Conservation (phyloP, 768 basidiomycete genomes). For the Termitomyces sp. region DNA sequence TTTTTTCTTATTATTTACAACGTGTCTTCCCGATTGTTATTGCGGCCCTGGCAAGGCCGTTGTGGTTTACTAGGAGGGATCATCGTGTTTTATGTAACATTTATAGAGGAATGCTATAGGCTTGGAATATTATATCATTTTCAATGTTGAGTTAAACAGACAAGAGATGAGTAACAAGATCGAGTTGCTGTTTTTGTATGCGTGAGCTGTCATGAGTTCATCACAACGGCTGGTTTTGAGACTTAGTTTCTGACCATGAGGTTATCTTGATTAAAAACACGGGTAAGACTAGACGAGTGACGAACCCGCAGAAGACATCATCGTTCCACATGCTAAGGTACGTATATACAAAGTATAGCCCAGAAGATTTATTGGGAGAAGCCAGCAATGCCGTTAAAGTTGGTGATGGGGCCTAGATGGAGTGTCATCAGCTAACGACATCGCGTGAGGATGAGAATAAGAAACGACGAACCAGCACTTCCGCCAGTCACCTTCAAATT, state of each 20-base stretch:
- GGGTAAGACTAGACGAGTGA: neutral
- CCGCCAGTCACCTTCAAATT: constrained; percentile 43
- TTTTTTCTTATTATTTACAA: constrained; percentile 8
- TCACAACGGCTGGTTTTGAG: neutral
- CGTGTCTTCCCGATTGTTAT: constrained; percentile 12
- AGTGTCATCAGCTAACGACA: neutral
- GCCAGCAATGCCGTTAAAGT: constrained; percentile 27
- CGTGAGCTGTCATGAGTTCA: too few relatives aligned
- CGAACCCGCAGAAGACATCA: too few relatives aligned
- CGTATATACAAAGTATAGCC: neutral
- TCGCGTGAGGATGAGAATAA: neutral
- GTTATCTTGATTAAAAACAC: neutral
- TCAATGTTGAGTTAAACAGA: too few relatives aligned
- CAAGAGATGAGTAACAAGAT: too few relatives aligned
- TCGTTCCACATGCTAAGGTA: neutral
- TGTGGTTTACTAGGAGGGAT: constrained; percentile 31
- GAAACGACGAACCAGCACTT: constrained; percentile 22
- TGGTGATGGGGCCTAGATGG: constrained; percentile 32
- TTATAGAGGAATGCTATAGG: constrained; percentile 38
- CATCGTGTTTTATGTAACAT: constrained; percentile 33
- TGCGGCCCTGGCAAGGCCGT: constrained; percentile 29
- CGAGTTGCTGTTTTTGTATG: too few relatives aligned
- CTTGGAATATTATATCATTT: constrained; percentile 20
- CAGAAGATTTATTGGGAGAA: constrained; percentile 18
- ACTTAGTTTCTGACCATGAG: neutral